A percentile compares a stretch with the other conserved stretches of the same genome.
Conservation (phyloP, 768 basidiomycete genomes). For the Suillus clintonianus region DNA sequence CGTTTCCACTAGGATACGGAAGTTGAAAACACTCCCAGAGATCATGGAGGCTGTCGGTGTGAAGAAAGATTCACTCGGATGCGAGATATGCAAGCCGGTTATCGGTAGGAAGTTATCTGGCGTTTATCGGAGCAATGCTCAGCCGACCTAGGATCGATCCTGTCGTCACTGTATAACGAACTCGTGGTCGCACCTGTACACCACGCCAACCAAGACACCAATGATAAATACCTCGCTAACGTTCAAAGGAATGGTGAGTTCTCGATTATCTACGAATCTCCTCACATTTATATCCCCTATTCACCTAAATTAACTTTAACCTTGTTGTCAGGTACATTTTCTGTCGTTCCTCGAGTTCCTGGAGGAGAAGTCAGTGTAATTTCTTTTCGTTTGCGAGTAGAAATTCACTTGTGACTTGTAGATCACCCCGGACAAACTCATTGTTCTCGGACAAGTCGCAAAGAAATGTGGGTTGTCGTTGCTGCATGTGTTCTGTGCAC, state of each 20-base stretch:
- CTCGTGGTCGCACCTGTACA: conserved; percentile 62
- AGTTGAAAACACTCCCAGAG: conserved; percentile 53
- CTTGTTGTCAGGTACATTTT: conserved; percentile 51
- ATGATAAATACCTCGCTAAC: conserved; percentile 69
- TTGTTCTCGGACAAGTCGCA: conserved; percentile 63
- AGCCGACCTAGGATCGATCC: conserved; percentile 32
- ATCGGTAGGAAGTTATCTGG: conserved; percentile 39
- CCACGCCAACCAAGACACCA: conserved; percentile 72
- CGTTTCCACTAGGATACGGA: conserved; percentile 47
- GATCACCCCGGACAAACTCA: conserved; percentile 65
- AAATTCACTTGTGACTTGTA: conserved; percentile 5
- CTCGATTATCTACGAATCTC: neutral
- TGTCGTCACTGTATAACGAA: conserved; percentile 60
- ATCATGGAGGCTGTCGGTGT: conserved; percentile 54
- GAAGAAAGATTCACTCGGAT: conserved; percentile 54
- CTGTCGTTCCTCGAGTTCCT: conserved; percentile 69
- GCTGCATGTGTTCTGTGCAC: neutral
- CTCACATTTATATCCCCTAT: neutral
- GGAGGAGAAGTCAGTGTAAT: conserved; percentile 55
- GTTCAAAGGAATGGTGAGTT: conserved; percentile 62
- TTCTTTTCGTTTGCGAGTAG: neutral
- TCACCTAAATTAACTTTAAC: neutral
- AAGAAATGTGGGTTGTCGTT: conserved; percentile 50
- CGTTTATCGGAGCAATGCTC: neutral
- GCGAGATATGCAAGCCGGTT: conserved; percentile 74